Evolutionary conservation across 2,329 filamentous ascomycete genomes (phyloP), one percentile per base, ranked within the genome.

Genomic region (Aspergillus sp.): DNA sequence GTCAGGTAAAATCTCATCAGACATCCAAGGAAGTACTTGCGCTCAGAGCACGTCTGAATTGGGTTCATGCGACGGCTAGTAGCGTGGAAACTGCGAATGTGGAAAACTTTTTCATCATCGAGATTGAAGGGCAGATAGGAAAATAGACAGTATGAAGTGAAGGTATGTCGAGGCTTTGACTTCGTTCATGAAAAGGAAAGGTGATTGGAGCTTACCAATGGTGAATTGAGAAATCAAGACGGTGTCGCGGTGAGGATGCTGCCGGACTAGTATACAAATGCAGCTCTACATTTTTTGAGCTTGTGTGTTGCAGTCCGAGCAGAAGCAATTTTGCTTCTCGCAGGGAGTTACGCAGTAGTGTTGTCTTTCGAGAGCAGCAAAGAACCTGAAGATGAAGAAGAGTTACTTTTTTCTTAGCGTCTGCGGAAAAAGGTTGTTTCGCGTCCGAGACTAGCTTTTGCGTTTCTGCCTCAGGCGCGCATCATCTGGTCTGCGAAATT

Each of bases 31-130:
- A 76, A 76, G 74, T 71, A 69, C 56, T 67, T 72, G 71, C 74
- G 73, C 72, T 68, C 74, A 76, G 62, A 62, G 71, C 68, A 67
- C 70, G 71, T 72, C 73, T 72, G 64, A 69, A 64, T 63, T 73
- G 68, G 73, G 73, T 75, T 74, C 70, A 69, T 68, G 59, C 71
- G 72, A 74, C 69, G 71, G 63, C 73, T 76, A 73, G 72, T 75
- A 74, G 72, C 73, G 74, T 76, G 74, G 72, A 76, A 76, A 75
- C 74, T 76, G 74, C 76, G 76, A 78, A 78, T 78, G 75, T 77
- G 75, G 75, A 75, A 76, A 71, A 68, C 62, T 38, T 74, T 78
- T 78, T 78, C 76, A 78, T 78, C 76, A 77, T 78, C 31, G 59
- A 61, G 54, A 61, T 60, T 54, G 49, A 31, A 51, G 22, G 46